A percentile compares a stretch with the other conserved stretches of the same genome.
phyloP scores from a whole-genome alignment of 129 eudicot species.

The Artemisia argyi region DNA sequence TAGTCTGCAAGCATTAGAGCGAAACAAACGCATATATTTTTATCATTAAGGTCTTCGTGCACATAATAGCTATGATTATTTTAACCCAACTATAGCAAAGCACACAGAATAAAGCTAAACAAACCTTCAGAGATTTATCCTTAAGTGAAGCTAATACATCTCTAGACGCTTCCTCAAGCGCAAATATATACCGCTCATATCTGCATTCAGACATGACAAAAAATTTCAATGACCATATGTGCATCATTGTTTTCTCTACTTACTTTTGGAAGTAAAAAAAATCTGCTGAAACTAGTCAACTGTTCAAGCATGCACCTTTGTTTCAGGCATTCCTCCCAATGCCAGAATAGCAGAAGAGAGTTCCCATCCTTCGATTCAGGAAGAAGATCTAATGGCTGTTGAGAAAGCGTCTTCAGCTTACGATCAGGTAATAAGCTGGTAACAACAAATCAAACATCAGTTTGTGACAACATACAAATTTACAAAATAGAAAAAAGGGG shows the following conservation, averaged over 20 bases:
- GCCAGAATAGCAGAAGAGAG: conserved; percentile 84
- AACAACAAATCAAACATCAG: conserved; percentile 15
- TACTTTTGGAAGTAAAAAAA: not conserved
- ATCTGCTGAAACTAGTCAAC: not conserved
- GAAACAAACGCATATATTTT: not conserved
- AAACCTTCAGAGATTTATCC: conserved; percentile 89
- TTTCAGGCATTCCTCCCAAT: conserved; percentile 97
- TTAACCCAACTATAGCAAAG: not conserved
- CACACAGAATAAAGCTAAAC: conserved; percentile 12
- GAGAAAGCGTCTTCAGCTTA: conserved; percentile 80
- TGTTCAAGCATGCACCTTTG: conserved; percentile 56
- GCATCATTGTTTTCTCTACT: not conserved
- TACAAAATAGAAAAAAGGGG: no score
- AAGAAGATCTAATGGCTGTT: conserved; percentile 80
- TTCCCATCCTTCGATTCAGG: conserved; percentile 89
- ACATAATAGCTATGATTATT: not conserved
- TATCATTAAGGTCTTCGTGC: conserved; percentile 1
- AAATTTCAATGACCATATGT: not conserved
- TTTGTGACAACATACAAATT: not conserved
- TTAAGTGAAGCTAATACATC: conserved; percentile 81
- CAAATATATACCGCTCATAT: conserved; percentile 76
- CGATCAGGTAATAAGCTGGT: conserved; percentile 91
- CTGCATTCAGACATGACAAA: conserved; percentile 40
- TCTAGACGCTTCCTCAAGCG: conserved; percentile 91
- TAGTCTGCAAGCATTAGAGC: conserved; percentile 50